These are phyloP conservation scores for Tuber calosporum DNA, from an alignment of 495 filamentous ascomycete genomes.

Conservation along the genomic window DNA sequence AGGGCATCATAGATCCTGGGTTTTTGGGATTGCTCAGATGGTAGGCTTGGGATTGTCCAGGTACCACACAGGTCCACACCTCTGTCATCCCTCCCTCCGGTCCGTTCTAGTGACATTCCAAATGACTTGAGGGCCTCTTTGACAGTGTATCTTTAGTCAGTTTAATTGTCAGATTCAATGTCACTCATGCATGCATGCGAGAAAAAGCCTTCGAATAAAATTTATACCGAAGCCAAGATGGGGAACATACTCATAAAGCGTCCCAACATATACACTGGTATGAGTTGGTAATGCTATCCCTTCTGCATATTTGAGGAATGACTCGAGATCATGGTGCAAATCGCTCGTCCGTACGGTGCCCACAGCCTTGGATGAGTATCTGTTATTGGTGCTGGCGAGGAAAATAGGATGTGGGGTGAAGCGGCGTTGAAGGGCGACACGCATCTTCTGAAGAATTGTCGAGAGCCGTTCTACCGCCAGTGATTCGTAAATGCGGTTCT, in stretches of 20 bases:
- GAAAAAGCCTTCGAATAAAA: neutral
- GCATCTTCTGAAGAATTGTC: neutral
- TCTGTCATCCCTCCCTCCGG: slow-evolving; percentile 65
- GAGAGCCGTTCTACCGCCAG: neutral
- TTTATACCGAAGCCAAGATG: slow-evolving; percentile 7
- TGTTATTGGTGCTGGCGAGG: neutral
- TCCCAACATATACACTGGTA: slow-evolving; percentile 57
- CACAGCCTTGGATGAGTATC: neutral
- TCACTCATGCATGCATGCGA: neutral
- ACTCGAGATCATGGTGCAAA: slow-evolving; percentile 58
- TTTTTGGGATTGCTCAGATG: slow-evolving; percentile 23
- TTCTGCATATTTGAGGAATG: slow-evolving; percentile 65
- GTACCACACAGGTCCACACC: slow-evolving; percentile 81
- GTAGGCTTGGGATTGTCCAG: slow-evolving; percentile 58
- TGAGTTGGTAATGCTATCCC: slow-evolving; percentile 49
- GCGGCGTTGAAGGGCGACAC: neutral
- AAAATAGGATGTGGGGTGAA: neutral
- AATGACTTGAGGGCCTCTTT: slow-evolving; percentile 54
- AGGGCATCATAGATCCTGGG: slow-evolving; percentile 52
- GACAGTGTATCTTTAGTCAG: slow-evolving; percentile 67
- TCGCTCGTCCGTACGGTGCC: neutral
- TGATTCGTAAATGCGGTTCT: neutral
- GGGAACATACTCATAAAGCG: slow-evolving; percentile 50
- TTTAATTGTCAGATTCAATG: neutral
- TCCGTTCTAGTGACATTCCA: slow-evolving; percentile 61